Evolutionary conservation across 1,139 yeast species (phyloP).

Genomic region (Lodderomyces elongisporus): DNA sequence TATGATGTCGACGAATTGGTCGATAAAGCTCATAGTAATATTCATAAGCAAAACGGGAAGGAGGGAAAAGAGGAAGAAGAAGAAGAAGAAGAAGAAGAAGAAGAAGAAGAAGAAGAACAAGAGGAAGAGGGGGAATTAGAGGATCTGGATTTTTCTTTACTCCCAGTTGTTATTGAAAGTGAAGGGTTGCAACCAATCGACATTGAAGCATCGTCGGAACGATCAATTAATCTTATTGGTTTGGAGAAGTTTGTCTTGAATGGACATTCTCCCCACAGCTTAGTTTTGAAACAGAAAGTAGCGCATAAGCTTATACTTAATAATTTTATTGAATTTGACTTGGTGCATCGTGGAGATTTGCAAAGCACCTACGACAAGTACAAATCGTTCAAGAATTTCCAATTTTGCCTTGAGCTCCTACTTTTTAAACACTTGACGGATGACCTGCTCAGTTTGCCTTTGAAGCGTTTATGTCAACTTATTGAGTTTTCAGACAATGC

Average conservation of each 20-base stretch:
- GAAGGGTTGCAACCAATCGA: conserved; percentile 29
- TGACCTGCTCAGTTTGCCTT: conserved; percentile 10
- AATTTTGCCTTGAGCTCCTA: conserved; percentile 38
- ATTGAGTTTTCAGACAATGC: conserved; percentile 25
- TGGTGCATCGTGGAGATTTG: conserved; percentile 20
- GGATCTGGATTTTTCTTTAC: conserved; percentile 14
- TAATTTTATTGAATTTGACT: conserved; percentile 36
- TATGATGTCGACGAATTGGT: conserved; percentile 30
- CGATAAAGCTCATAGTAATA: conserved; percentile 15
- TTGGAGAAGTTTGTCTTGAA: conserved; percentile 25
- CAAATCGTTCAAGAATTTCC: conserved; percentile 26
- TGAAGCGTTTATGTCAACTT: conserved; percentile 25
- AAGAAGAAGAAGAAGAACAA: conserved; percentile 17
- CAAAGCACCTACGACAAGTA: conserved; percentile 22
- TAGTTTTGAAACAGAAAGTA: conserved; percentile 22
- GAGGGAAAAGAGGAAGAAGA: not conserved
- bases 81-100: conserved; percentile 15
- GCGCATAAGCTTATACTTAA: conserved; percentile 33
- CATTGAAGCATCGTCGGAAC: conserved; percentile 9
- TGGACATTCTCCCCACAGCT: conserved; percentile 13
- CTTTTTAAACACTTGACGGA: conserved; percentile 31
- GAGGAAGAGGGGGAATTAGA: conserved; percentile 20
- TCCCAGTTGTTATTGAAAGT: conserved; percentile 26
- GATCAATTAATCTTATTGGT: conserved; percentile 27
- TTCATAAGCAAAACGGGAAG: too few species aligned